Conservation (phyloP, 1,284 basidiomycete species). For the Erythrobasidium hasegawianum region DNA sequence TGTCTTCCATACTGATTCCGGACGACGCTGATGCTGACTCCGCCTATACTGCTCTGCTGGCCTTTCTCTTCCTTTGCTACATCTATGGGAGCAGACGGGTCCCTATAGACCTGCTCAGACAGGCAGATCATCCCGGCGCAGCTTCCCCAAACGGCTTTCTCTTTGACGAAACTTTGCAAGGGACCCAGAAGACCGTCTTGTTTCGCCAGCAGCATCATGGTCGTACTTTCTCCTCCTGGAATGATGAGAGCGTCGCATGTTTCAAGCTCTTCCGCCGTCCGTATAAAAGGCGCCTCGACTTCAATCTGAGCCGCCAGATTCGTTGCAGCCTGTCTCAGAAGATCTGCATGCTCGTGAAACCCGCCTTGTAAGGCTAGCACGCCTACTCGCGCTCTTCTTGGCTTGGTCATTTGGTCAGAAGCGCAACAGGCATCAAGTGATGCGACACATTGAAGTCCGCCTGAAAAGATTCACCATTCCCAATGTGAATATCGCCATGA, state of each 20-base stretch:
- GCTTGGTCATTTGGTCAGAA: background rate
- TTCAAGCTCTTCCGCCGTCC: constrained; percentile 68
- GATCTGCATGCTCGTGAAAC: constrained; percentile 78
- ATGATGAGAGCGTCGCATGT: constrained; percentile 81
- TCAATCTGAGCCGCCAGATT: constrained; percentile 24
- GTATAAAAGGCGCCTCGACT: constrained; percentile 63
- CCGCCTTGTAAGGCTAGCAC: constrained; percentile 82
- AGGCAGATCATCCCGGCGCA: constrained; percentile 95
- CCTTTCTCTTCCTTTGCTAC: constrained; percentile 62
- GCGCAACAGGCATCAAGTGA: background rate
- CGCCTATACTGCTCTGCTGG: constrained; percentile 80
- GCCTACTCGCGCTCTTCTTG: constrained; percentile 39
- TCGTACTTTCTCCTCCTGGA: constrained; percentile 87
- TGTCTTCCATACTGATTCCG: constrained; percentile 74
- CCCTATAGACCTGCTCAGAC: constrained; percentile 58
- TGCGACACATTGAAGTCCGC: too few relatives aligned
- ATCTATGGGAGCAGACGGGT: constrained; percentile 5
- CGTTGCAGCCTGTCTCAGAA: constrained; percentile 59
- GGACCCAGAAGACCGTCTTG: constrained; percentile 75
- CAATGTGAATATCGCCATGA: too few relatives aligned
- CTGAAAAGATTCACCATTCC: too few relatives aligned
- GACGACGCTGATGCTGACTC: constrained; percentile 72
- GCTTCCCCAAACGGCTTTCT: constrained; percentile 86
- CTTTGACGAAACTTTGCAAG: constrained; percentile 63
- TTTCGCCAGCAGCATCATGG: constrained; percentile 79